Conservation (phyloP, 1,284 basidiomycete genomes). For the Thelephora terrestris region DNA sequence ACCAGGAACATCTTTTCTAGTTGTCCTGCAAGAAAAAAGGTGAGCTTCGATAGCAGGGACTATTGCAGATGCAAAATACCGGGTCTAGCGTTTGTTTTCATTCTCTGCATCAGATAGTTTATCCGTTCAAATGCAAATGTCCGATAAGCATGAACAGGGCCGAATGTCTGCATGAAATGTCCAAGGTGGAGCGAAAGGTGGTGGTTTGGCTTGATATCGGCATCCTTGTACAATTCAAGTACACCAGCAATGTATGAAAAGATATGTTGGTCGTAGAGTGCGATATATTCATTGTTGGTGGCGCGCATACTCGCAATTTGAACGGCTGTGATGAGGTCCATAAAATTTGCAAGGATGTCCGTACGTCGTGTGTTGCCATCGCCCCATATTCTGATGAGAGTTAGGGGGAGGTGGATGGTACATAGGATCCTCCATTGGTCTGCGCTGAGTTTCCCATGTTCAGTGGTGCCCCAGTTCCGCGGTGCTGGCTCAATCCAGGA, state of each 20-base stretch:
- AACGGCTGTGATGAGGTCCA: conserved; percentile 21
- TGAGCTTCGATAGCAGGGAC: background rate
- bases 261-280: conserved; percentile 13
- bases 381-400: conserved; percentile 22
- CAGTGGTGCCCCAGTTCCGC: conserved; percentile 16
- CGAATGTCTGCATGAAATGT: conserved; percentile 20
- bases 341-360: conserved; percentile 21
- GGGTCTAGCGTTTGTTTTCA: conserved; percentile 23
- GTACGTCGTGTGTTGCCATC: conserved; percentile 4
- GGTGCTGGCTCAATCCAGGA: conserved; percentile 20
- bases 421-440: conserved; percentile 23
- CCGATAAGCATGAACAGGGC: conserved; percentile 26
- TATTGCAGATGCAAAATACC: background rate
- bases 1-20: conserved; percentile 8
- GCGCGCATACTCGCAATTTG: conserved; percentile 16
- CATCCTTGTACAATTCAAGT: conserved; percentile 16
- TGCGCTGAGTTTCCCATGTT: conserved; percentile 19
- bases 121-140: conserved; percentile 24
- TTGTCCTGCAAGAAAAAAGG: conserved; percentile 11
- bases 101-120: conserved; percentile 24
- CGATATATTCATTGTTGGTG: conserved; percentile 14
- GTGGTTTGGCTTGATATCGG: conserved; percentile 20
- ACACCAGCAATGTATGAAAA: conserved; percentile 15
- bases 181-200: conserved; percentile 26
- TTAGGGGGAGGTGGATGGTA: conserved; percentile 20